Conservation (phyloP, 345 rosid species). For the Rhodomyrtus tomentosa region DNA sequence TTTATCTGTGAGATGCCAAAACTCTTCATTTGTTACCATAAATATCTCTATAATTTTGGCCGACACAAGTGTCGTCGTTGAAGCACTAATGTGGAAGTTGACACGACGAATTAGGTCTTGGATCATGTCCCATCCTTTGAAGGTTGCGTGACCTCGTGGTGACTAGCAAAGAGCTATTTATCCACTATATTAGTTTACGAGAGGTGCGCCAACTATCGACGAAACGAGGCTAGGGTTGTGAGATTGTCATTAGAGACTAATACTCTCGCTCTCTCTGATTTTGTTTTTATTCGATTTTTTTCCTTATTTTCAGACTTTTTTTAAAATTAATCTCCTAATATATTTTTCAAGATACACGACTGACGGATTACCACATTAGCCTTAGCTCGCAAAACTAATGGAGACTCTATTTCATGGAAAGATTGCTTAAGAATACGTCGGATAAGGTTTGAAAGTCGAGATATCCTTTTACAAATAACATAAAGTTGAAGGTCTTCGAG, state of each 20-base stretch:
- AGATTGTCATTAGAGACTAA: neutral
- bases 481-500: neutral
- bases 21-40: neutral
- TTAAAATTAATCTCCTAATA: neutral
- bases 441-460: neutral
- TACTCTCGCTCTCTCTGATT: neutral
- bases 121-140: neutral
- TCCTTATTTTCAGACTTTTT: neutral
- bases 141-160: rapidly evolving
- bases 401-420: neutral
- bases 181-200: neutral
- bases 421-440: neutral
- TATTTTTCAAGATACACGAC: neutral
- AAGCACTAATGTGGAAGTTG: neutral
- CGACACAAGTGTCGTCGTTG: neutral
- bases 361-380: neutral
- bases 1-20: neutral
- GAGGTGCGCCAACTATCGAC: rapidly evolving
- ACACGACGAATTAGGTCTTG: neutral
- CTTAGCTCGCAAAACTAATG: neutral
- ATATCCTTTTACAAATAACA: neutral
- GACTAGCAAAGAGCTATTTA: neutral
- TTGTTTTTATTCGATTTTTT: neutral
- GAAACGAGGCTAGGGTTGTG: neutral
- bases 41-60: neutral